These are phyloP conservation scores for Neonectria neomacrospora DNA, from an alignment of 2,329 filamentous ascomycete genomes.

Conservation along the genomic window DNA sequence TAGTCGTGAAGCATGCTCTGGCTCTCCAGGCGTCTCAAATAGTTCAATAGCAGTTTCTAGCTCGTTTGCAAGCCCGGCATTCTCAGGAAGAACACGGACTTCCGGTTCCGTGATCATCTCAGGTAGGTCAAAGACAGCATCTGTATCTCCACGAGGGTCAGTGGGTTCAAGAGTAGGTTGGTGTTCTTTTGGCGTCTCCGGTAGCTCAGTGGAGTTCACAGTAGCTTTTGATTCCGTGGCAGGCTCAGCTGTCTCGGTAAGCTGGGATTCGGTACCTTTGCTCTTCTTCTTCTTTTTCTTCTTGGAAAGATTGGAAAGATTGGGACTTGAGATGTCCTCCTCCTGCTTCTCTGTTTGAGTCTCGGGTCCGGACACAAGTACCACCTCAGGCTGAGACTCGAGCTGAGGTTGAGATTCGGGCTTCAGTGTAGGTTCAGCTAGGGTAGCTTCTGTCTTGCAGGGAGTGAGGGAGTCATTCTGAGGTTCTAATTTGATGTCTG, in stretches of 20 bases:
- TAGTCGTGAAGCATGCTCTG: background rate
- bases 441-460: constrained; percentile 9
- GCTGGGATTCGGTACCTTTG: constrained; percentile 16
- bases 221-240: background rate
- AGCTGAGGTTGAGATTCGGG: background rate
- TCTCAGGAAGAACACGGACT: background rate
- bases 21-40: background rate
- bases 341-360: constrained; percentile 15
- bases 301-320: constrained; percentile 35
- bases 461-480: constrained; percentile 15
- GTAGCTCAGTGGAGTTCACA: constrained; percentile 1
- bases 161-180: background rate
- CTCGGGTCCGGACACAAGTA: background rate
- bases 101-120: background rate
- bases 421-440: background rate
- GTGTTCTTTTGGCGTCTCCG: background rate
- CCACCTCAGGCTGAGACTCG: background rate
- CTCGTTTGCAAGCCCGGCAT: background rate
- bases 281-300: constrained; percentile 37
- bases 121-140: background rate
- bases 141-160: background rate
- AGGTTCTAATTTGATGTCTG: background rate
- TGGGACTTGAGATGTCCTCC: constrained; percentile 22
- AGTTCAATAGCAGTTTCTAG: background rate
- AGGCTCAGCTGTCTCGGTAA: background rate